Evolutionary conservation across 495 filamentous ascomycete genomes (phyloP).

Genomic region (Clohesyomyces aquaticus): DNA sequence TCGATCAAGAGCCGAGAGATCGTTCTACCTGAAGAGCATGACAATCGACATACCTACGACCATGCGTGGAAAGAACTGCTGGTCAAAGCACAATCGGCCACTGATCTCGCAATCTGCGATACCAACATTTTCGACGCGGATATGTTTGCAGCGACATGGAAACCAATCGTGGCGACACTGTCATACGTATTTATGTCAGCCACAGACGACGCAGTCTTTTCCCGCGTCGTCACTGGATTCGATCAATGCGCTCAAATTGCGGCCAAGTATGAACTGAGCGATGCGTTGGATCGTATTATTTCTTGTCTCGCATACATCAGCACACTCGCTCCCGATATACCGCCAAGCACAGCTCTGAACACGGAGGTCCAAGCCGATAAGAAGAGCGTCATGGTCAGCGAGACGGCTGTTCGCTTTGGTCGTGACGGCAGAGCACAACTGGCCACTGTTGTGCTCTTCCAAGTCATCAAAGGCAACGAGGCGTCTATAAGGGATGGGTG

Average conservation of each 20-base stretch:
- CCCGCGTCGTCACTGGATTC: constrained; percentile 88
- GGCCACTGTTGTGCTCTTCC: constrained; percentile 90
- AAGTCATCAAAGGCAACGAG: constrained; percentile 84
- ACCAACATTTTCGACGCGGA: constrained; percentile 96
- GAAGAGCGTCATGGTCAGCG: constrained; percentile 97
- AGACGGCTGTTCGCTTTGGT: constrained; percentile 95
- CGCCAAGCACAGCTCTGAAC: constrained; percentile 85
- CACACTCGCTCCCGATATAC: constrained; percentile 72
- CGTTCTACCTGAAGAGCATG: constrained; percentile 94
- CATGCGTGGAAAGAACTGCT: constrained; percentile 96
- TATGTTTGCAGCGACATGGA: constrained; percentile 97
- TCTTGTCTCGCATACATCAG: constrained; percentile 88
- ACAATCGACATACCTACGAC: constrained; percentile 94
- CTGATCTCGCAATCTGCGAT: constrained; percentile 75
- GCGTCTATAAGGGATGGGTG: constrained; percentile 74
- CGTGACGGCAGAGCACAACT: constrained; percentile 91
- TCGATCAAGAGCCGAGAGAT: constrained; percentile 93
- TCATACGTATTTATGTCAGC: constrained; percentile 99
- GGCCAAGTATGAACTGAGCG: constrained; percentile 78
- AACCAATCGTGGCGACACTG: constrained; percentile 87
- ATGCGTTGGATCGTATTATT: constrained; percentile 88
- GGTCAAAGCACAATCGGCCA: constrained; percentile 77
- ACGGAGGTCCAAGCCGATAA: constrained; percentile 92
- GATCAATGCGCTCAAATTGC: constrained; percentile 96
- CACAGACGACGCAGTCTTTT: constrained; percentile 95